phyloP scores from a whole-genome alignment of 257 asterid species.

The Solanum tacnaense region DNA sequence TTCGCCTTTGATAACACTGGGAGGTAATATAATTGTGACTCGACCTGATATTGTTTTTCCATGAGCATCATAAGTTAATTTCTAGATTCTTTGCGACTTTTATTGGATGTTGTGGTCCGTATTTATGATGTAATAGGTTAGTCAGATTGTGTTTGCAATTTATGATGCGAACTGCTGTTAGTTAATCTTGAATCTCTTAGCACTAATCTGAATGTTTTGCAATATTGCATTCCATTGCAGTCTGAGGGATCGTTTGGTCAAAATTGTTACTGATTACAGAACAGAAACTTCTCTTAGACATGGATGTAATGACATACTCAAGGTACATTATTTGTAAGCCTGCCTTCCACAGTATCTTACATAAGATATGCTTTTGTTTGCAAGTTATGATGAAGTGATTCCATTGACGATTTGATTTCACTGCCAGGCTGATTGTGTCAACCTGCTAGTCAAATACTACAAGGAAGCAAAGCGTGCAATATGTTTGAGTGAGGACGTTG shows the following conservation, averaged over 20 bases:
- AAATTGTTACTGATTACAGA: slow-evolving; percentile 89
- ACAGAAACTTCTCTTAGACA: slow-evolving; percentile 95
- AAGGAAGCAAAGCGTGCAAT: slow-evolving; percentile 91
- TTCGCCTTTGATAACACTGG: neutral
- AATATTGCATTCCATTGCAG: slow-evolving; percentile 34
- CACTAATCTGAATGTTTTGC: neutral
- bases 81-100: neutral
- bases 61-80: neutral
- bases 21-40: neutral
- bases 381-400: neutral
- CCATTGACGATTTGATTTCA: neutral
- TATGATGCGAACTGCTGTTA: neutral
- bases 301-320: slow-evolving; percentile 89
- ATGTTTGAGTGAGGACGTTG: slow-evolving; percentile 67
- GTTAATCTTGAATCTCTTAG: neutral
- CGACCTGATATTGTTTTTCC: neutral
- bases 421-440: slow-evolving; percentile 86
- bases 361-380: neutral
- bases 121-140: neutral
- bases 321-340: slow-evolving; percentile 34
- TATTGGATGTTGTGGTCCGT: neutral
- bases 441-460: slow-evolving; percentile 69
- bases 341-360: neutral
- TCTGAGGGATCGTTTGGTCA: slow-evolving; percentile 88
- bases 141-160: neutral